phyloP scores from a whole-genome alignment of 192 early-diverging fungal genomes.

The Gigaspora rosea region DNA sequence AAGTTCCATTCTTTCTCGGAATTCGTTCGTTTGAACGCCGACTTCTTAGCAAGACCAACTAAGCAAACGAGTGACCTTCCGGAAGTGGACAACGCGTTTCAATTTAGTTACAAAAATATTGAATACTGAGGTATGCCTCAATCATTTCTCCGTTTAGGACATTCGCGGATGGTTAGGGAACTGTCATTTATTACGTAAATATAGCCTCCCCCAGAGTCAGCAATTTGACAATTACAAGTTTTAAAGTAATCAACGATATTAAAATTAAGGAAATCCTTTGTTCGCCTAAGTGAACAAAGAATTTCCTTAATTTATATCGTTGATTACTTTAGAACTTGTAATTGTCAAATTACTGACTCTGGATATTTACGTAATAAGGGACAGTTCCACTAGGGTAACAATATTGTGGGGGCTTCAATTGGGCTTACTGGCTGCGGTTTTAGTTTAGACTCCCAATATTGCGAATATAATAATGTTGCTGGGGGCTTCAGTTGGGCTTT shows the following conservation, averaged over 20 bases:
- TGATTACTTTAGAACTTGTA: too few species aligned
- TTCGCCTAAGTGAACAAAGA: too few species aligned
- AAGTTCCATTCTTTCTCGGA: conserved; percentile 9
- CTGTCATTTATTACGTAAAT: too few species aligned
- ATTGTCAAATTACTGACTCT: too few species aligned
- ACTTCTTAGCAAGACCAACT: conserved; percentile 5
- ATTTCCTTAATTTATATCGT: too few species aligned
- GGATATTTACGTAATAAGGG: too few species aligned
- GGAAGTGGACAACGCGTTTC: conserved; percentile 22
- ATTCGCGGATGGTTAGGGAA: background rate
- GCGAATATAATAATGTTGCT: conserved; percentile 10
- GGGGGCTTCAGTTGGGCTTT: conserved; percentile 6
- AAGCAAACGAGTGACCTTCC: conserved; percentile 11
- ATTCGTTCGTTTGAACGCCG: conserved; percentile 14
- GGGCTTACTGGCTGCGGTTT: conserved; percentile 22
- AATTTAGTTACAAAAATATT: conserved; percentile 20
- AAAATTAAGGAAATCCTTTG: too few species aligned
- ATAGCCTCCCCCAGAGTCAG: too few species aligned
- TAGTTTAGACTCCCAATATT: background rate
- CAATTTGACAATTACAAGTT: too few species aligned
- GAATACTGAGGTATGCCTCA: background rate
- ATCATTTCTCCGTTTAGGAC: conserved; percentile 1
- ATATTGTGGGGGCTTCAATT: conserved; percentile 1
- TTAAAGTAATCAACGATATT: too few species aligned
- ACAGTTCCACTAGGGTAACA: too few species aligned